Conservation (phyloP, 2,329 filamentous ascomycete genomes). For the Cladobotryum mycophilum region DNA sequence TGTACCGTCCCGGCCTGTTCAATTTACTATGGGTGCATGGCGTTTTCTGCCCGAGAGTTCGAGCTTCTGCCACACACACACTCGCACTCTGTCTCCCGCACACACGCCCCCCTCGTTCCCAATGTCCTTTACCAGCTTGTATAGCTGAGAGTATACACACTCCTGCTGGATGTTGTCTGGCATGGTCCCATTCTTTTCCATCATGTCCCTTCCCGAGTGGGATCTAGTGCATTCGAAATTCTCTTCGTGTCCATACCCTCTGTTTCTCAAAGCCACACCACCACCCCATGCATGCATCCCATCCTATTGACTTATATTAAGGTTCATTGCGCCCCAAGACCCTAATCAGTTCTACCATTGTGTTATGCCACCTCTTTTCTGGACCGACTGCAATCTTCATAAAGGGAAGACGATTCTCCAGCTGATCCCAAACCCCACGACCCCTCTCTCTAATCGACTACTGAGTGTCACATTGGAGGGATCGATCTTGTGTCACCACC, state of each 20-base stretch:
- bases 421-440: not conserved
- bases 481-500: not conserved
- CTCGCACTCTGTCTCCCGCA: constrained; percentile 2
- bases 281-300: constrained; percentile 3
- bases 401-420: no score
- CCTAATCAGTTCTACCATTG: not conserved
- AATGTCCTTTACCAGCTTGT: constrained; percentile 4
- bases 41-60: constrained; percentile 8
- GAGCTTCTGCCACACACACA: no score
- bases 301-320: constrained; percentile 12
- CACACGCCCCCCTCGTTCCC: constrained; percentile 4
- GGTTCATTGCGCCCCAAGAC: constrained; percentile 10
- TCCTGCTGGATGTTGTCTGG: constrained; percentile 8
- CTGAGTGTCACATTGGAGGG: not conserved
- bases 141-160: constrained; percentile 4
- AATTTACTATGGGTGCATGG: constrained; percentile 7
- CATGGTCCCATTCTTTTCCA: not conserved
- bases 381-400: not conserved
- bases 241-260: constrained; percentile 5
- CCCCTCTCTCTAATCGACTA: not conserved
- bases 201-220: constrained; percentile 9
- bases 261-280: constrained; percentile 5
- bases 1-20: not conserved
- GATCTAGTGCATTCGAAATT: constrained; percentile 8
- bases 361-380: not conserved